These are phyloP conservation scores for Talaromyces islandicus DNA, from an alignment of 2,329 filamentous ascomycete species.

Conservation along the genomic window DNA sequence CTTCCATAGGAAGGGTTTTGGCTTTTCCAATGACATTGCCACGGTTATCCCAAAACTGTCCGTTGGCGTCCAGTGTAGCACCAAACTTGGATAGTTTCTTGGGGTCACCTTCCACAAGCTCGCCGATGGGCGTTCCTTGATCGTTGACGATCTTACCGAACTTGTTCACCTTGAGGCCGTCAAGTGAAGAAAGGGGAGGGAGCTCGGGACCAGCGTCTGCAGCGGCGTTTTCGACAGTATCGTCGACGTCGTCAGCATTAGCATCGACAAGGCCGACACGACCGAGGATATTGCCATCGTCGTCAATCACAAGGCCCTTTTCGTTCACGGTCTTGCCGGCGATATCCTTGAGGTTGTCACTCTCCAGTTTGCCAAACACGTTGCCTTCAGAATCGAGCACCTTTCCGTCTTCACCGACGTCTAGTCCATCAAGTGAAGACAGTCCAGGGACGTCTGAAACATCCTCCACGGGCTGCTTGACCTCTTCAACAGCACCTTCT, in stretches of 20 bases:
- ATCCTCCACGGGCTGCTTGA: background rate
- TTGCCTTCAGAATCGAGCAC: constrained; percentile 15
- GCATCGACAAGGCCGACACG: constrained; percentile 25
- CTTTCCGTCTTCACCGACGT: constrained; percentile 24
- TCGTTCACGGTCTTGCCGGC: constrained; percentile 8
- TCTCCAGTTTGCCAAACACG: constrained; percentile 5
- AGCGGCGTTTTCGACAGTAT: constrained; percentile 20
- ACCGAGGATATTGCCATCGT: constrained; percentile 12
- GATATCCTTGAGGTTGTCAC: constrained; percentile 4
- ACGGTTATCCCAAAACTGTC: constrained; percentile 59
- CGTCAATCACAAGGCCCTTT: constrained; percentile 10
- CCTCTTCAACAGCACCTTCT: background rate
- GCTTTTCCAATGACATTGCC: constrained; percentile 60
- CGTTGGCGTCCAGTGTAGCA: constrained; percentile 48
- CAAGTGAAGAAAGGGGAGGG: constrained; percentile 29
- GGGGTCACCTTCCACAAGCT: constrained; percentile 56
- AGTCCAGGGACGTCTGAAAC: background rate
- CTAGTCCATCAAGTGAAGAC: constrained; percentile 17
- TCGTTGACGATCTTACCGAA: constrained; percentile 38
- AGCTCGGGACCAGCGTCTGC: constrained; percentile 13
- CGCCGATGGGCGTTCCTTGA: constrained; percentile 47
- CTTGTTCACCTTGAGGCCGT: constrained; percentile 40
- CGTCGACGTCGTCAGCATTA: constrained; percentile 4
- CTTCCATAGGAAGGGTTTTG: constrained; percentile 37
- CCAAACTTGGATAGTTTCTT: constrained; percentile 51